Percentiles rank a stretch among this genome's conserved stretches.
Conservation (phyloP, 345 rosid genomes). For the Eucalyptus tenuipes region DNA sequence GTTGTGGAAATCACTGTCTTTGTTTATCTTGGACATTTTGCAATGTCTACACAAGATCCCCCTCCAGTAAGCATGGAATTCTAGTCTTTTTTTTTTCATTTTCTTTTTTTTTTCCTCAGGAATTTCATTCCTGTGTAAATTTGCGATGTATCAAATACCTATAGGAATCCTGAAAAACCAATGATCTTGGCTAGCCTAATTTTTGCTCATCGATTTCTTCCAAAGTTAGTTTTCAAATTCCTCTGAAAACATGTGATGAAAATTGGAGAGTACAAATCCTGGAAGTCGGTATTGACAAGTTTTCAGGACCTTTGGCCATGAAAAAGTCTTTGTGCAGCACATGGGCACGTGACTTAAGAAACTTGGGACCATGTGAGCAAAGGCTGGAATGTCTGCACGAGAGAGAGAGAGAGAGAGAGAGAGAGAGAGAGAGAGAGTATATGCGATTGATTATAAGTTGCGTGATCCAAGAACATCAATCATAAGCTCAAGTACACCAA, state of each 20-base stretch:
- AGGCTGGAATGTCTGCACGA: background rate
- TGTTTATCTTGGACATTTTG: background rate
- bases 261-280: background rate
- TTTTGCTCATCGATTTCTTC: background rate
- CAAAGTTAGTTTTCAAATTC: background rate
- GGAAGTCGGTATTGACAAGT: background rate
- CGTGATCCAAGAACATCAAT: background rate
- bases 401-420: background rate
- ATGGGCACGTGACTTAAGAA: background rate
- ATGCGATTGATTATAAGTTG: background rate
- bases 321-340: background rate
- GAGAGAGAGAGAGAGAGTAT: background rate
- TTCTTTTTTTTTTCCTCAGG: background rate
- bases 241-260: background rate
- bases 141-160: background rate
- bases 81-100: background rate
- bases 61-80: background rate
- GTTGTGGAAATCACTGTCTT: background rate
- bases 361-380: background rate
- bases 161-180: background rate
- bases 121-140: background rate
- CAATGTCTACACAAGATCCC: background rate
- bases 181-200: background rate
- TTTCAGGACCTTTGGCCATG: background rate
- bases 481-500: background rate